Evolutionary conservation across 805 yeast genomes (phyloP).

Genomic region (Cyberlindnera maclurae): DNA sequence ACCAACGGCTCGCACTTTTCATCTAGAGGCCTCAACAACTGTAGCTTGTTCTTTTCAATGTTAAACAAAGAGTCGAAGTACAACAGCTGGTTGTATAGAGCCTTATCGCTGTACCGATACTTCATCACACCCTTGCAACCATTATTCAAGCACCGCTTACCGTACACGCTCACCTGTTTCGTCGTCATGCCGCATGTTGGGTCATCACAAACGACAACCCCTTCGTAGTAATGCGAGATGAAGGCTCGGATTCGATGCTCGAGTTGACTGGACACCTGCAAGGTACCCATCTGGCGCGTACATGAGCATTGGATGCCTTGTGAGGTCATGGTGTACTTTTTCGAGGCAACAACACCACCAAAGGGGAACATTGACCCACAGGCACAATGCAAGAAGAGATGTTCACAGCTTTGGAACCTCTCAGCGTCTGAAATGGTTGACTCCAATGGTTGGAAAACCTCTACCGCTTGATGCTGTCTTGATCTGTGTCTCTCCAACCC

Average conservation of each 20-base stretch:
- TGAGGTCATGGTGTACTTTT: conserved; percentile 51
- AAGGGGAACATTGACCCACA: conserved; percentile 59
- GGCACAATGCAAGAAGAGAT: conserved; percentile 48
- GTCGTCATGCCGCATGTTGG: conserved; percentile 72
- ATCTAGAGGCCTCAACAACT: conserved; percentile 44
- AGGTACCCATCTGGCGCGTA: conserved; percentile 38
- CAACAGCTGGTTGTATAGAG: conserved; percentile 77
- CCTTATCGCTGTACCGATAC: conserved; percentile 69
- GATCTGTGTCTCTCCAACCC: conserved; percentile 64
- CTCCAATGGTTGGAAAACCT: conserved; percentile 65
- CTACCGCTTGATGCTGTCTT: conserved; percentile 23
- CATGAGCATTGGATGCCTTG: conserved; percentile 75
- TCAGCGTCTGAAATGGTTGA: conserved; percentile 76
- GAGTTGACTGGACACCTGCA: conserved; percentile 62
- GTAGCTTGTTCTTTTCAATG: conserved; percentile 63
- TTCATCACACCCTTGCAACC: conserved; percentile 72
- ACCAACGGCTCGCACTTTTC: conserved; percentile 27
- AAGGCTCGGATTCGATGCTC: conserved; percentile 66
- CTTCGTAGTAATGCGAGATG: conserved; percentile 75
- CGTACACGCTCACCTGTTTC: conserved; percentile 83
- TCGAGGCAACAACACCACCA: conserved; percentile 68
- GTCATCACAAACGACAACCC: conserved; percentile 83
- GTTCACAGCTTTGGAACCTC: conserved; percentile 62
- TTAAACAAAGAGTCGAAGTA: conserved; percentile 78
- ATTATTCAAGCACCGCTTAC: conserved; percentile 66